phyloP scores from a whole-genome alignment of 148 eudicot species.

The Chenopodium suecicum region DNA sequence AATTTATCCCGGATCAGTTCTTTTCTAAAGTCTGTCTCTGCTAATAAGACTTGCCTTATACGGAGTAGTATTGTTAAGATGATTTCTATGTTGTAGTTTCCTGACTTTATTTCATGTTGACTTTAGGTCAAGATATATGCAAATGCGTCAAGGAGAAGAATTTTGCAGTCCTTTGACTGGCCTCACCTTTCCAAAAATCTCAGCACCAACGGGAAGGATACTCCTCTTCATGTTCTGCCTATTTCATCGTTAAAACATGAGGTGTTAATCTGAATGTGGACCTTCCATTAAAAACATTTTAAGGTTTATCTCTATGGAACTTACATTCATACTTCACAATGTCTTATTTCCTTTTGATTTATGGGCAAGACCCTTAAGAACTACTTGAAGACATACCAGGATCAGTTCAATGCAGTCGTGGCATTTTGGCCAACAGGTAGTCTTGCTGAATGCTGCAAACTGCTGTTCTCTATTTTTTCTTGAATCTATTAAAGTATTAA shows the following conservation, averaged over 20 bases:
- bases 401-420: slow-evolving; percentile 44
- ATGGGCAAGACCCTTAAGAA: slow-evolving; percentile 38
- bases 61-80: background rate
- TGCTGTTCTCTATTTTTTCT: background rate
- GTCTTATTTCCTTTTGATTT: slow-evolving; percentile 2
- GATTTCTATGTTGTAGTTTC: background rate
- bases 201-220: slow-evolving; percentile 51
- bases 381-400: slow-evolving; percentile 42
- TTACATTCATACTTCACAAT: background rate
- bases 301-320: background rate
- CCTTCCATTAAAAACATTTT: background rate
- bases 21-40: background rate
- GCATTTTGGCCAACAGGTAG: slow-evolving; percentile 74
- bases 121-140: slow-evolving; percentile 53
- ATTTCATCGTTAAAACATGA: slow-evolving; percentile 58
- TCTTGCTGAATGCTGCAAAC: background rate
- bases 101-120: slow-evolving; percentile 9
- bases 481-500: background rate
- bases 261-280: slow-evolving; percentile 34
- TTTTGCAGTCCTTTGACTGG: slow-evolving; percentile 61
- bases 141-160: slow-evolving; percentile 51
- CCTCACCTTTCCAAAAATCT: slow-evolving; percentile 53
- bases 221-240: slow-evolving; percentile 63
- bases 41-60: too few species aligned
- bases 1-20: background rate